These are phyloP conservation scores for Amniculicola lignicola DNA, from an alignment of 495 filamentous ascomycete species.

Conservation along the genomic window DNA sequence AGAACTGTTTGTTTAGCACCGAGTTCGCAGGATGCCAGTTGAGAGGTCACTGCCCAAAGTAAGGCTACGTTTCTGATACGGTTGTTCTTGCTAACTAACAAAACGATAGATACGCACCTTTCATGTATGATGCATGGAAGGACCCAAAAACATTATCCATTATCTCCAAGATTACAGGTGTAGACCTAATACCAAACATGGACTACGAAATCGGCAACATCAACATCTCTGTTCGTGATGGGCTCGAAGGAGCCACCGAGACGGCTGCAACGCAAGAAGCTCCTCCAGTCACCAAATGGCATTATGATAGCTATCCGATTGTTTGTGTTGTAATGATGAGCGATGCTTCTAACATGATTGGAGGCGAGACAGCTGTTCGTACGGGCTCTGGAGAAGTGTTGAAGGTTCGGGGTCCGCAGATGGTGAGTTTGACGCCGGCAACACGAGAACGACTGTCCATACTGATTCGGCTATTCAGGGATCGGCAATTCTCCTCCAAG, in stretches of 20 bases:
- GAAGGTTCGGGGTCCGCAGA: conserved; percentile 26
- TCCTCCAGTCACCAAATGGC: conserved; percentile 18
- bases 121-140: conserved; percentile 25
- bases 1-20: conserved; percentile 6
- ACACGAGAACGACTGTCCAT: no score
- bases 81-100: not conserved
- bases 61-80: conserved; percentile 1
- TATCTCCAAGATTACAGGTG: conserved; percentile 22
- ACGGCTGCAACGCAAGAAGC: not conserved
- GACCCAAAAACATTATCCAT: conserved; percentile 10
- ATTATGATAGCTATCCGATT: conserved; percentile 28
- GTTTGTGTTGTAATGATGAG: conserved; percentile 32
- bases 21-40: conserved; percentile 16
- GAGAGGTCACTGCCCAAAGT: conserved; percentile 21
- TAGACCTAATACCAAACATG: conserved; percentile 22
- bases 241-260: not conserved
- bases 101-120: conserved; percentile 17
- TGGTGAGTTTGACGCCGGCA: conserved; percentile 13
- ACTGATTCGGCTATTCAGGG: conserved; percentile 26
- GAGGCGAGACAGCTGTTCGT: conserved; percentile 29
- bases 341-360: conserved; percentile 25
- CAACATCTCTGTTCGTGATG: conserved; percentile 18
- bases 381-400: conserved; percentile 18
- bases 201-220: conserved; percentile 28
- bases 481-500: conserved; percentile 33